Conservation (phyloP, 2,329 filamentous ascomycete genomes). For the Elsinoe arachidis region DNA sequence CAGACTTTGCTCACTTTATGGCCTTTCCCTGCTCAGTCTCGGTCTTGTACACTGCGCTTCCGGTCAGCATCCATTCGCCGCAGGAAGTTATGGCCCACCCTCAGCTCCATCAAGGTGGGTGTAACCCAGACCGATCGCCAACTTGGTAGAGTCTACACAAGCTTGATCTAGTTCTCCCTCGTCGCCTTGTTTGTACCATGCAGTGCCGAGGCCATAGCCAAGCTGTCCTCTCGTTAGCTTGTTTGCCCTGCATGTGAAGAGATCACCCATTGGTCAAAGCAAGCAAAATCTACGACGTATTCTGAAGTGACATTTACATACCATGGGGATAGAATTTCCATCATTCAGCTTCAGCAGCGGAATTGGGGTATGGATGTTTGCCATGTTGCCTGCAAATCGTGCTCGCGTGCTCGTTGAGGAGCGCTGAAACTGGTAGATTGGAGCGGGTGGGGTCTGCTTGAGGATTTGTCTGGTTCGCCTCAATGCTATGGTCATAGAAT, state of each 20-base stretch:
- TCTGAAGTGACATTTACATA: conserved; percentile 29
- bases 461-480: background rate
- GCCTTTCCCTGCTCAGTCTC: conserved; percentile 42
- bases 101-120: conserved; percentile 68
- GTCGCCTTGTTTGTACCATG: conserved; percentile 48
- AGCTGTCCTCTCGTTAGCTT: conserved; percentile 38
- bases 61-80: background rate
- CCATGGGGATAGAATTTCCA: conserved; percentile 63
- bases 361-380: conserved; percentile 39
- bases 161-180: conserved; percentile 48
- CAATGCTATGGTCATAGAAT: background rate
- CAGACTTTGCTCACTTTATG: conserved; percentile 34
- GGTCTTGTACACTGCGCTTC: conserved; percentile 39
- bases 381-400: conserved; percentile 25
- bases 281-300: background rate
- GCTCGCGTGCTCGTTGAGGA: background rate
- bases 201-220: conserved; percentile 64
- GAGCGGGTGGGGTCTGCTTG: background rate
- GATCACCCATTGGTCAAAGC: background rate
- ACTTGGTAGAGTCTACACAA: conserved; percentile 48
- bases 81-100: conserved; percentile 34
- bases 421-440: background rate
- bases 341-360: conserved; percentile 63
- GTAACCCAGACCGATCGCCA: conserved; percentile 61
- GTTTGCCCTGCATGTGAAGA: background rate